Base-by-base conservation (phyloP, 805 yeast genomes). In the Tetrapisispora iriomotensis region DNA sequence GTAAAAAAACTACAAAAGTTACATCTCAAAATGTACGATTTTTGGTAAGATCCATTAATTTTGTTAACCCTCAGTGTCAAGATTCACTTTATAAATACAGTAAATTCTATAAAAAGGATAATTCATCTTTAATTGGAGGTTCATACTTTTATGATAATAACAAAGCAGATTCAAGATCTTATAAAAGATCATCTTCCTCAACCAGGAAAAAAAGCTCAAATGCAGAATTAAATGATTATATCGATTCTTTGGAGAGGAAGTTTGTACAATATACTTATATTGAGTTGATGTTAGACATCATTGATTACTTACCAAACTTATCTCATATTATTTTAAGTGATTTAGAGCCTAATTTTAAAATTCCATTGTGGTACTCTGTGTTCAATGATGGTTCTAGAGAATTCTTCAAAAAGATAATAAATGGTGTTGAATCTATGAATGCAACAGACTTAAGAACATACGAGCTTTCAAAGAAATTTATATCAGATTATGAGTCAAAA, bases 281-380 rank as follows among this genome's bases (percentile, higher is more conserved):
- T n/a, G 61, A 62, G 8, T 38, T 61, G 15, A 48, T 65, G 54
- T 44, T 66, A n/a, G 66, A 62, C 31, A 60, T 75, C 12, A 58
- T 75, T 12, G 66, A 65, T 31, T 66, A 67, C 26, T 60, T 74
- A 7, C 77, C 71, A 30, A 75, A 74, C 30, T 44, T 75, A 8
- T 52, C 62, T 24, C 60, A 59, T 19, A 47, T 77, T 6, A 49
- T 53, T 13, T 44, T 77, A 9, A 56, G 60, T 17, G 69, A 74
- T 34, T 65, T 77, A 1, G 66, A 76, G 4, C 76, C 77, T 6
- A 67, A 67, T 18, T 76, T 77, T 48, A 67, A 69, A 25, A 69
- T 76, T 13, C 75, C 79, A 3, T 55, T 75, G 15, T 59, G 62
- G 62, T 59, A 59, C 34, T 58, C 62, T 10, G 57, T 50, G 15